Evolutionary conservation across 2,329 filamentous ascomycete genomes (phyloP), one percentile per base, ranked within the genome.

Genomic region (Aspergillus awamori): DNA sequence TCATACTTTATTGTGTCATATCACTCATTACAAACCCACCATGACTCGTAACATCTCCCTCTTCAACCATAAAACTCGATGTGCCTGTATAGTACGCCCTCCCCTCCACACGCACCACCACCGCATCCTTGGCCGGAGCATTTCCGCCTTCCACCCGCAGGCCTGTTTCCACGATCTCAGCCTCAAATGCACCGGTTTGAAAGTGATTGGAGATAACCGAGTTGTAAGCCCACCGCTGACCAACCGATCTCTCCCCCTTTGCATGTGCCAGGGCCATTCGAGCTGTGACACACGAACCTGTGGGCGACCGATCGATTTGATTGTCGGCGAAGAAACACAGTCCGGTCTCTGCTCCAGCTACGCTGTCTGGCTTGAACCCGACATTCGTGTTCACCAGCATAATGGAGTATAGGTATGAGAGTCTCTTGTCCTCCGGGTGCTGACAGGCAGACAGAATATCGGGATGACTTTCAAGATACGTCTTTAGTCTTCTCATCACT

Each of bases 291-390:
- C 73, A 77, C 13, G 72, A 70, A 2, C 77, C 77, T 8, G 76
- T 78, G 1, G 72, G 75, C 54, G 76, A 75, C 17, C 80, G 75
- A 66, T 85, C 82, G 45, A 84, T 76, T 62, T 82, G 78, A 56
- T 79, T 76, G 28, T 81, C 76, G 0, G 79, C 79, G 61, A 82
- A 79, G 69, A 77, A 78, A 65, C 79, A 82, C 0, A 81, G 61
- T 0, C 80, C 80, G 0, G 76, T 77, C 62, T 82, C 81, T 8
- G 72, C 69, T 6, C 73, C 72, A 4, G 57, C 53, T 3, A 68
- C 66, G 5, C 57, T 66, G 2, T 24, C 51, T 11, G 65, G 60
- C 4, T 59, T 52, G 17, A 39, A 33, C 2, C 70, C 67, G 15
- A 70, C 26, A 13, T 63, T 55, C 22, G 70, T 24, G 62, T 79